Evolutionary conservation across 2,329 filamentous ascomycete species (phyloP), one percentile per base, ranked within the genome.

Genomic region (Fusarium armeniacum): DNA sequence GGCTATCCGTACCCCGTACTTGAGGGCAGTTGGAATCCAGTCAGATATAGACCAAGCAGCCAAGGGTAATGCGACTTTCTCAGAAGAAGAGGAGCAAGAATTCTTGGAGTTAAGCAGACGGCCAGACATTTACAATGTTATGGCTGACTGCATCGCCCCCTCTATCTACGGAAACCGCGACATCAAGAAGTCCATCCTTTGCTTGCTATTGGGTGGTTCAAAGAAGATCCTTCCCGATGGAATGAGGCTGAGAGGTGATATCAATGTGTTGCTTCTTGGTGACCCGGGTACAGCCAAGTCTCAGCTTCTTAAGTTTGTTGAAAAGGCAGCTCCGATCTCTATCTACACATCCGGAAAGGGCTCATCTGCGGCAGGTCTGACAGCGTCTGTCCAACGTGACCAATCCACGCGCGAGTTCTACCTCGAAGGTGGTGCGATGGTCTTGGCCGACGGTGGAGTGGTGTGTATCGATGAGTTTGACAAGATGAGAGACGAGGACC

Each of bases 391-490:
- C 3, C 96, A 99, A 75, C 90, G 96, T 62, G 96, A 99, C 76
- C 90, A 93, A 16, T 92, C 90, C 16, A 98, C 95, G 0, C 89
- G 96, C 53, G 96, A 99, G 78, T 99, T 99, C 80, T 99, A 98
- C 76, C 89, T 99, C 1, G 96, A 99, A 84, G 96, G 96, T 47
- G 96, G 96, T 81, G 96, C 96, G 33, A 98, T 99, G 96, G 96
- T 99, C 5, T 88, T 99, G 20, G 96, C 96, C 6, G 96, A 99
- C 72, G 94, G 94, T 4, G 96, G 96, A 74, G 95, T 98, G 1
- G 96, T 98, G 12, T 98, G 96, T 80, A 99, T 99, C 74, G 96
- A 99, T 77, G 96, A 99, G 81, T 99, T 99, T 77, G 96, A 99
- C 83, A 99, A 99, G 85, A 99, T 99, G 96, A 88, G 96, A 67